Evolutionary conservation across 208 protist genomes (phyloP).

Genomic region (Trypanosoma lewisi): DNA sequence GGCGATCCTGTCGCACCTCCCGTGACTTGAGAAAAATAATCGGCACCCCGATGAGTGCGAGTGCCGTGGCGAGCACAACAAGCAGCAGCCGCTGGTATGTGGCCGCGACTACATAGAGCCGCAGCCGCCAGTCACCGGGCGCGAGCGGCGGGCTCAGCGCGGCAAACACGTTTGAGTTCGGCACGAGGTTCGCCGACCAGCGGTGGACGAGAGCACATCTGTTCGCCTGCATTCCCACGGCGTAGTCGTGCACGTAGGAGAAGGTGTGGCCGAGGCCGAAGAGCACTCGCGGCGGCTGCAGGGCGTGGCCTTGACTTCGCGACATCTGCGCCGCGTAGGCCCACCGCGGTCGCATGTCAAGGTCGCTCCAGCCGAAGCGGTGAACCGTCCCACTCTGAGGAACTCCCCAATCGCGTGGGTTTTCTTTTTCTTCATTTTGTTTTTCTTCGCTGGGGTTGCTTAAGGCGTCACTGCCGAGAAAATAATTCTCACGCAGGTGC

Average conservation of each 20-base stretch:
- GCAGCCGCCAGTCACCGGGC: slow-evolving; percentile 39
- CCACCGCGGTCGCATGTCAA: slow-evolving; percentile 46
- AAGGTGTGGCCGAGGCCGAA: slow-evolving; percentile 68
- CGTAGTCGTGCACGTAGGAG: slow-evolving; percentile 71
- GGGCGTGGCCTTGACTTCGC: slow-evolving; percentile 30
- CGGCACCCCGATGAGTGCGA: slow-evolving; percentile 51
- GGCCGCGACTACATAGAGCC: slow-evolving; percentile 58
- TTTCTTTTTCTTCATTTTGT: too few relatives aligned
- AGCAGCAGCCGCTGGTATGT: slow-evolving; percentile 46
- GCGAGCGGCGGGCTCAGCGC: slow-evolving; percentile 32
- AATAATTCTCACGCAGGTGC: slow-evolving; percentile 40
- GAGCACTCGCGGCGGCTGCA: slow-evolving; percentile 38
- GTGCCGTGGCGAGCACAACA: slow-evolving; percentile 28
- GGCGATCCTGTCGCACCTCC: slow-evolving; percentile 52
- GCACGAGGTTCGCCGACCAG: slow-evolving; percentile 63
- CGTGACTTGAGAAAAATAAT: slow-evolving; percentile 49
- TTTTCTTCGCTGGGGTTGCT: slow-evolving; percentile 24
- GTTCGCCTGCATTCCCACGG: slow-evolving; percentile 32
- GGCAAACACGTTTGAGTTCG: slow-evolving; percentile 64
- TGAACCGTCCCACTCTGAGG: slow-evolving; percentile 47
- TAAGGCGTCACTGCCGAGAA: slow-evolving; percentile 36
- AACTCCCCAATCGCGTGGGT: slow-evolving; percentile 28
- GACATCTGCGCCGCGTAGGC: slow-evolving; percentile 38
- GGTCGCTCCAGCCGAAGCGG: slow-evolving; percentile 61
- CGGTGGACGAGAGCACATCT: slow-evolving; percentile 6